These are phyloP conservation scores for Orychophragmus violaceus DNA, from an alignment of 345 rosid genomes.

Conservation along the genomic window DNA sequence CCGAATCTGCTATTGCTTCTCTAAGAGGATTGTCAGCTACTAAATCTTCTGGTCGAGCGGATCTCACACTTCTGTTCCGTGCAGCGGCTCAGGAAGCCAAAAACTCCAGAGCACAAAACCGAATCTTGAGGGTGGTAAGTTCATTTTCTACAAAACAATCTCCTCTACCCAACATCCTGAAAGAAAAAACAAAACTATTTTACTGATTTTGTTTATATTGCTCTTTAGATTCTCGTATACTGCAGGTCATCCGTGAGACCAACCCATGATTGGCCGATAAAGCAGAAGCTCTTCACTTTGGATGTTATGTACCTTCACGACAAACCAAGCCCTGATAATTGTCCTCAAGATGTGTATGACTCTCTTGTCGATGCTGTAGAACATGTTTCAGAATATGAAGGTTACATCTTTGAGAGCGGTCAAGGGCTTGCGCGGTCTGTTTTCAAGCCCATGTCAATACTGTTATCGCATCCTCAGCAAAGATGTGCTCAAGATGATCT, in stretches of 20 bases:
- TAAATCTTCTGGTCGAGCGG: conserved; percentile 65
- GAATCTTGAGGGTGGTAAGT: conserved; percentile 81
- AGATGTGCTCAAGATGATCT: conserved; percentile 68
- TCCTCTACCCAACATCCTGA: background rate
- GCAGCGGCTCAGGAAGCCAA: conserved; percentile 83
- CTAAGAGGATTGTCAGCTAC: conserved; percentile 57
- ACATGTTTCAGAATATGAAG: conserved; percentile 73
- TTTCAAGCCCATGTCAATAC: conserved; percentile 56
- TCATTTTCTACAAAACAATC: background rate
- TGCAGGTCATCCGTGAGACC: conserved; percentile 79
- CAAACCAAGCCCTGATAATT: conserved; percentile 83
- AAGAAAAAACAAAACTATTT: background rate
- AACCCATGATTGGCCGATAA: conserved; percentile 62
- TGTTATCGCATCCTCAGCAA: conserved; percentile 83
- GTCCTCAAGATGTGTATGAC: conserved; percentile 85
- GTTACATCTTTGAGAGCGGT: conserved; percentile 79
- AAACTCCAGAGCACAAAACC: conserved; percentile 59
- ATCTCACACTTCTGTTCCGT: conserved; percentile 73
- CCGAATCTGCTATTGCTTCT: conserved; percentile 57
- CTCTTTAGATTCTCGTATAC: conserved; percentile 56
- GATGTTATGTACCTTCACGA: conserved; percentile 93
- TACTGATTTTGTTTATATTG: background rate
- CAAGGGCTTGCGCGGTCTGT: conserved; percentile 62
- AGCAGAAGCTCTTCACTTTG: conserved; percentile 74
- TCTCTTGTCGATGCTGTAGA: conserved; percentile 74